These are phyloP conservation scores for Hypoxylon sp. DNA, from an alignment of 2,329 filamentous ascomycete species.

Conservation along the genomic window DNA sequence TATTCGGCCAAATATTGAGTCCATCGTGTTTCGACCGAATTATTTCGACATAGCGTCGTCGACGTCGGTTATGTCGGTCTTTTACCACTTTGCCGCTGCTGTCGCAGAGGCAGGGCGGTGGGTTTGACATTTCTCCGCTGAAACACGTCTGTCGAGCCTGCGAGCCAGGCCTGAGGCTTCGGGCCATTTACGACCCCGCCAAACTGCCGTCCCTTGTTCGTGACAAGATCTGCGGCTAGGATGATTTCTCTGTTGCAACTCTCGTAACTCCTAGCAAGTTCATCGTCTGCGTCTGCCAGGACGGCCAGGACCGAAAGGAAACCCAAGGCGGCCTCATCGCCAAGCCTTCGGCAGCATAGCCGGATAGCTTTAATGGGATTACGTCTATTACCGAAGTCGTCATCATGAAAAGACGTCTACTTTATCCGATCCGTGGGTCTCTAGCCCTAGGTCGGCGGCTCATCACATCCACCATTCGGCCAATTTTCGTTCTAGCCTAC, in stretches of 20 bases:
- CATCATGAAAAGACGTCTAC: neutral
- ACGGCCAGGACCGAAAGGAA: too few relatives aligned
- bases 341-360: conserved; percentile 3
- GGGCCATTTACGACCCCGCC: conserved; percentile 15
- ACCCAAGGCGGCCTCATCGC: conserved; percentile 9
- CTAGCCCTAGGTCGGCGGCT: conserved; percentile 16
- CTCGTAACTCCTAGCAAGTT: conserved; percentile 7
- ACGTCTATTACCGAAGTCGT: conserved; percentile 3
- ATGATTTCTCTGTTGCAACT: conserved; percentile 27
- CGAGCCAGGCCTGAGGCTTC: too few relatives aligned
- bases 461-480: conserved; percentile 25
- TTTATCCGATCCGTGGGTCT: neutral
- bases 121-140: conserved; percentile 30
- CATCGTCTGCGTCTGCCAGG: too few relatives aligned
- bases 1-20: conserved; percentile 4
- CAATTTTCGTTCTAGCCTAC: conserved; percentile 5
- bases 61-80: too few relatives aligned
- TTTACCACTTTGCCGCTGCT: neutral
- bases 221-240: conserved; percentile 28
- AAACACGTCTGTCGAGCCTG: conserved; percentile 22
- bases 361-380: neutral
- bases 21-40: conserved; percentile 2
- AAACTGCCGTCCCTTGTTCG: conserved; percentile 3
- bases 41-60: conserved; percentile 12
- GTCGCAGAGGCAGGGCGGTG: too few relatives aligned